Evolutionary conservation across 345 rosid species (phyloP), one percentile per base, ranked within the genome.

Genomic region (Anacardium occidentale): DNA sequence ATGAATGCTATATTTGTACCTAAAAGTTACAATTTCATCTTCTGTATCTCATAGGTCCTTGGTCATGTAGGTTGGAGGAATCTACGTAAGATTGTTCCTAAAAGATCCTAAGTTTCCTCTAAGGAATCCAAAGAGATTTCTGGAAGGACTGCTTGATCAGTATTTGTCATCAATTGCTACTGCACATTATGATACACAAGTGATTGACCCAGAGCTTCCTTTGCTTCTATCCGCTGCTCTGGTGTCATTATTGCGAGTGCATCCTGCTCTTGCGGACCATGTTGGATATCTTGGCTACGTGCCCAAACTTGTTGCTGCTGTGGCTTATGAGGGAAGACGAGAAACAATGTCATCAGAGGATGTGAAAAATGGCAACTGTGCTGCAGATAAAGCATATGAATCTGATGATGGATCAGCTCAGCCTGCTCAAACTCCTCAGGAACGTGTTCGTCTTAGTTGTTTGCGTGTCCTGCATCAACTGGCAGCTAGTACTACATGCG

Each of bases 21-120:
- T 25, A 2, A 42, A 1, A 47, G 40, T 0, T 1, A 9, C 40
- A 25, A 66, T 59, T 72, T 12, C 29, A 40, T 26, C 10, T 53
- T 66, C 55, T 37, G 29, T 47, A 37, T 62, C 71, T 82, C 65
- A 81, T 15, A 67, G 24, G 15, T 78, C 63, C 62, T 62, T 74
- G 68, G 62, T 72, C 73, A 52, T 85, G 74, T 85, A 92, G 99
- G 98, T 95, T 82, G 93, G 96, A 74, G 98, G 99, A 79, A 92
- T 95, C 66, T 90, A 92, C 77, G 94, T 92, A 47, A 84, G 99
- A 80, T 85, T 92, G 69, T 95, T 95, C 87, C 81, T 95, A 57
- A 95, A 95, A 77, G 98, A 92, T 85, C 99, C 99, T 5, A 92
- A 92, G 76, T 95, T 95, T 79, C 99, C 98, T 76, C 90, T 95